Base-by-base conservation (phyloP, 495 filamentous ascomycete species). In the Tetracladium marchalianum region DNA sequence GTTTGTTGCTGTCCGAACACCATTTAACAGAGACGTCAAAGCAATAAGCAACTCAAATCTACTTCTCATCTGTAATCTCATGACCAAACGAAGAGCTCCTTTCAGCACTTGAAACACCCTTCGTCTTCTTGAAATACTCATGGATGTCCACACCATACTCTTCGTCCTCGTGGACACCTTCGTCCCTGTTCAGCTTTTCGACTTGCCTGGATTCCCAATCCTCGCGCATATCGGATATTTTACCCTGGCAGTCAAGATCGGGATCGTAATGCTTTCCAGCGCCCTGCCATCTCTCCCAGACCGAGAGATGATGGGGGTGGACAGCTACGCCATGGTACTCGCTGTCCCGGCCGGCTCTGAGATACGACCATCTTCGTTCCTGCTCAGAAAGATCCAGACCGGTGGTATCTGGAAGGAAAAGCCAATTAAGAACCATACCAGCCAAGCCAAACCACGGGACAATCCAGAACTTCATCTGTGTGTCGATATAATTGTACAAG, bases 341-440 rank as follows among this genome's bases (percentile, higher is more conserved):
- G 15, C 74, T 49, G 50, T 79, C 80, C 34, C 77, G 78, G 51
- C 87, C 85, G 0, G 75, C 65, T 34, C 85, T 80, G 59, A 95
- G 80, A 62, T 76, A 94, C 35, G 69, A 59, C 84, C 85, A 95
- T 47, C 88, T 78, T 39, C 87, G 82, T 64, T 95, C 89, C 65
- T 94, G 88, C 64, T 95, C 89, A 72, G 92, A 90, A 39, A 95
- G 77, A 55, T 94, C 88, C 11, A 94, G 80, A 38, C 89, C 88
- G 10, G 89, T 95, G 52, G 89, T 95, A 58, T 94, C 88, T 2
- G 89, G 89, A 2, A 94, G 79, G 74, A 87, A 95, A 45, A 90
- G 44, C 40, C 63, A 73, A 10, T 87, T 94, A 33, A 93, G 55
- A 16, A 93, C 22, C 65, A 86, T 81, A 55, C 89, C 89, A 5